Percentiles rank a stretch among this genome's conserved stretches.
phyloP scores from a whole-genome alignment of 805 yeast genomes.

The Candida silvicultrix region DNA sequence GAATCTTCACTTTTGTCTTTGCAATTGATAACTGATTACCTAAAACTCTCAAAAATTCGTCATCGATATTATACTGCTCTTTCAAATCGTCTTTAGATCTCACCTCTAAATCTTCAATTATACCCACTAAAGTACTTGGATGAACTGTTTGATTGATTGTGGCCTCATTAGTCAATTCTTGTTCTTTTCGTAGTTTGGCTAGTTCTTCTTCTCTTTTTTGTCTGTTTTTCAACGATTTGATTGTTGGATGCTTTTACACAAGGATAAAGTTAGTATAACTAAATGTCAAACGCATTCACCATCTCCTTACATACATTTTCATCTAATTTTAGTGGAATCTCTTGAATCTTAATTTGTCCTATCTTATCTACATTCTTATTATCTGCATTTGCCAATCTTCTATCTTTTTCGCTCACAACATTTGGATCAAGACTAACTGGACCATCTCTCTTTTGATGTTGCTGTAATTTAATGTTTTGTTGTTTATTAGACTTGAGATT shows the following conservation, averaged over 20 bases:
- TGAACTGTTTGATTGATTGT: slow-evolving; percentile 3
- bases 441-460: background rate
- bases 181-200: background rate
- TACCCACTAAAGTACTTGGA: slow-evolving; percentile 14
- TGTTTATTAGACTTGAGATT: background rate
- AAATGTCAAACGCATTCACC: too few species aligned
- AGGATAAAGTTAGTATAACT: too few species aligned
- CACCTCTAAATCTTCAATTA: slow-evolving; percentile 14
- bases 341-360: slow-evolving; percentile 10
- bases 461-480: background rate
- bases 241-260: slow-evolving; percentile 17
- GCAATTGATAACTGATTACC: slow-evolving; percentile 4
- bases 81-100: slow-evolving; percentile 8
- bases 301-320: slow-evolving; percentile 4
- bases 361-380: slow-evolving; percentile 12
- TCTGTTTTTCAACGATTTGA: slow-evolving; percentile 12
- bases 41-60: background rate
- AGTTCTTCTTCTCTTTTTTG: slow-evolving; percentile 6
- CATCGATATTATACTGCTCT: slow-evolving; percentile 7
- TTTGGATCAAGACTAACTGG: background rate
- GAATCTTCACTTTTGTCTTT: slow-evolving; percentile 1
- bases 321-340: slow-evolving; percentile 13
- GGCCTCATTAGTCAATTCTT: background rate
- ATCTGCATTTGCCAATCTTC: slow-evolving; percentile 4
- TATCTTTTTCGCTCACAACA: too few species aligned